These are phyloP conservation scores for Pueraria montana DNA, from an alignment of 306 rosid genomes.

Conservation along the genomic window DNA sequence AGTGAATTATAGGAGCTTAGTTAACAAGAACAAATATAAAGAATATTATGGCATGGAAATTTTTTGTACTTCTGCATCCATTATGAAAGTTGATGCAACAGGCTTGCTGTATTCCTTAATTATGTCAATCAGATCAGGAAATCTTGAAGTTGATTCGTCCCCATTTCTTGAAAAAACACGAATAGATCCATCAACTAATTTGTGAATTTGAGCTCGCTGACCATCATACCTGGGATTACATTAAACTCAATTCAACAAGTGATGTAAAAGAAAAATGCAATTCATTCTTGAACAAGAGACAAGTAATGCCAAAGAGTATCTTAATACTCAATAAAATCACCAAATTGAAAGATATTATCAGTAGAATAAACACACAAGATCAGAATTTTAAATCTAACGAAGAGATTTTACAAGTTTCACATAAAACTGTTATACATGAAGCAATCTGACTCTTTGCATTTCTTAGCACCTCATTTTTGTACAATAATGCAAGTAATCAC, in stretches of 20 bases:
- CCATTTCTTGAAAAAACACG: constrained; percentile 87
- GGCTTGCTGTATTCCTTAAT: constrained; percentile 75
- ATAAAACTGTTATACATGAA: constrained; percentile 29
- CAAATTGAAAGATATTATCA: too few species aligned
- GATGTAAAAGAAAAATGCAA: constrained; percentile 22
- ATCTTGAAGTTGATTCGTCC: constrained; percentile 83
- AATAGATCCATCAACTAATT: constrained; percentile 76
- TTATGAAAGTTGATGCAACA: constrained; percentile 71
- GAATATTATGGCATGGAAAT: neutral
- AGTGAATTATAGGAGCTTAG: constrained; percentile 29
- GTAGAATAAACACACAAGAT: too few species aligned
- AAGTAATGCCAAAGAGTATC: constrained; percentile 30
- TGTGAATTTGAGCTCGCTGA: constrained; percentile 97
- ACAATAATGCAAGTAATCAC: neutral
- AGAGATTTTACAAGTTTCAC: constrained; percentile 1
- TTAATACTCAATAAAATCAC: constrained; percentile 36
- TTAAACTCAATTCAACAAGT: constrained; percentile 34
- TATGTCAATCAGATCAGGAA: constrained; percentile 82
- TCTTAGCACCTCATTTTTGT: constrained; percentile 17
- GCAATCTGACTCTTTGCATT: neutral
- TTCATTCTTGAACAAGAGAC: constrained; percentile 20
- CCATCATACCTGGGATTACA: constrained; percentile 85
- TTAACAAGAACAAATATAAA: constrained; percentile 28
- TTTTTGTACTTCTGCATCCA: constrained; percentile 82
- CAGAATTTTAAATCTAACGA: constrained; percentile 24